phyloP scores from a whole-genome alignment of 176 grass and related monocot species.

The Chrysopogon serrulatus region DNA sequence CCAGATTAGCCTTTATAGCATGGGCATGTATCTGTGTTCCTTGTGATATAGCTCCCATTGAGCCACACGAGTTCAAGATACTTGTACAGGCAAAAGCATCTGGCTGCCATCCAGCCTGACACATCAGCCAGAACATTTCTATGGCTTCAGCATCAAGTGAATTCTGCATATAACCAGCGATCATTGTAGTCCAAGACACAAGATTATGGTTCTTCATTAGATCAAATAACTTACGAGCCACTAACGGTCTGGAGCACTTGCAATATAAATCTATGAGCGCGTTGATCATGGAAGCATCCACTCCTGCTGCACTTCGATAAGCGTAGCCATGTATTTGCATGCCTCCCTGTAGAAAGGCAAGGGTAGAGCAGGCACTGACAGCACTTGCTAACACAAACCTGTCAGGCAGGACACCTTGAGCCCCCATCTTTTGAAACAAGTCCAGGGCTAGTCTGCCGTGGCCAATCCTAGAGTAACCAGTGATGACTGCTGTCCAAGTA shows the following conservation, averaged over 20 bases:
- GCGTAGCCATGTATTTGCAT: constrained; percentile 57
- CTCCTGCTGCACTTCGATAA: constrained; percentile 38
- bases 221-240: constrained; percentile 65
- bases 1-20: constrained; percentile 58
- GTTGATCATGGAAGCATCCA: constrained; percentile 49
- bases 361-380: constrained; percentile 54
- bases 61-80: constrained; percentile 63
- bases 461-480: constrained; percentile 53
- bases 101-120: constrained; percentile 40
- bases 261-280: constrained; percentile 62
- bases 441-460: constrained; percentile 25
- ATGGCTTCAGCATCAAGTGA: constrained; percentile 54
- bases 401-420: constrained; percentile 36
- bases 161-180: constrained; percentile 73
- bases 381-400: constrained; percentile 64
- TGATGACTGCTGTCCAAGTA: constrained; percentile 70
- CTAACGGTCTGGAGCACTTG: constrained; percentile 53
- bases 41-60: constrained; percentile 41
- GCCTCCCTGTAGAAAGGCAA: constrained; percentile 51
- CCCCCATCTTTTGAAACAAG: constrained; percentile 56
- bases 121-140: constrained; percentile 56
- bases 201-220: constrained; percentile 41
- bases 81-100: constrained; percentile 75
- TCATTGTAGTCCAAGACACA: constrained; percentile 90
- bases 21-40: constrained; percentile 72